Evolutionary conservation across 1,284 basidiomycete genomes (phyloP).

Genomic region (Trichosporon ovoides): DNA sequence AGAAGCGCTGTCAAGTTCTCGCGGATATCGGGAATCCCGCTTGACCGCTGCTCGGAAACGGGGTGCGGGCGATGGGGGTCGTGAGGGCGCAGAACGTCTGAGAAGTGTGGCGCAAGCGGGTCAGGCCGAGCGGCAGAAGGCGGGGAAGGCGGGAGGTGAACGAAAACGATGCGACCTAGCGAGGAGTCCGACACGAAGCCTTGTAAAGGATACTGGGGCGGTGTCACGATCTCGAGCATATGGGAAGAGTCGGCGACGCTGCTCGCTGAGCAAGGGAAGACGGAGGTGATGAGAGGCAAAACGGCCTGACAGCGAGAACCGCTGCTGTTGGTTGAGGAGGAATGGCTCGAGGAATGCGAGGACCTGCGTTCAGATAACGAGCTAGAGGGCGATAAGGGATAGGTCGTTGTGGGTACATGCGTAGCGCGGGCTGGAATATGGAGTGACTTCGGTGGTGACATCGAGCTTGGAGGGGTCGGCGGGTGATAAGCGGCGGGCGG

Average conservation of each 20-base stretch:
- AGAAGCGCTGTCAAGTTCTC: conserved; percentile 45
- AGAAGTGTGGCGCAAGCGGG: conserved; percentile 38
- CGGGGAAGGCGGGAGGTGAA: conserved; percentile 36
- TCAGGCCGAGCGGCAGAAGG: conserved; percentile 25
- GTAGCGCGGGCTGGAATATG: conserved; percentile 9
- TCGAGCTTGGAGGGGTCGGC: conserved; percentile 8
- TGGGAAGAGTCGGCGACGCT: conserved; percentile 28
- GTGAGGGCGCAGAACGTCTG: conserved; percentile 40
- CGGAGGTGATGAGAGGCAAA: conserved; percentile 36
- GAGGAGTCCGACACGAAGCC: conserved; percentile 38
- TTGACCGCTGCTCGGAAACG: conserved; percentile 18
- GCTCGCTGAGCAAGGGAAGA: conserved; percentile 41
- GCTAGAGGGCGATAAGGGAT: neutral
- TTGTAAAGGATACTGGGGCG: conserved; percentile 34
- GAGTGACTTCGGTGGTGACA: neutral
- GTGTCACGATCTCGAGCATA: conserved; percentile 44
- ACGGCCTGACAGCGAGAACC: conserved; percentile 18
- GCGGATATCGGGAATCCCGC: conserved; percentile 37
- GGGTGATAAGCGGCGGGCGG: neutral
- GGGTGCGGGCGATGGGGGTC: conserved; percentile 35
- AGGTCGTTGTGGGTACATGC: neutral
- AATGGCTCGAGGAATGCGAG: conserved; percentile 1
- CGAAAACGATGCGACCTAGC: conserved; percentile 35
- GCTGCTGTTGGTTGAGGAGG: neutral
- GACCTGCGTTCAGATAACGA: neutral